Conservation (phyloP, 2,329 filamentous ascomycete species). For the Xylariaceae sp. region DNA sequence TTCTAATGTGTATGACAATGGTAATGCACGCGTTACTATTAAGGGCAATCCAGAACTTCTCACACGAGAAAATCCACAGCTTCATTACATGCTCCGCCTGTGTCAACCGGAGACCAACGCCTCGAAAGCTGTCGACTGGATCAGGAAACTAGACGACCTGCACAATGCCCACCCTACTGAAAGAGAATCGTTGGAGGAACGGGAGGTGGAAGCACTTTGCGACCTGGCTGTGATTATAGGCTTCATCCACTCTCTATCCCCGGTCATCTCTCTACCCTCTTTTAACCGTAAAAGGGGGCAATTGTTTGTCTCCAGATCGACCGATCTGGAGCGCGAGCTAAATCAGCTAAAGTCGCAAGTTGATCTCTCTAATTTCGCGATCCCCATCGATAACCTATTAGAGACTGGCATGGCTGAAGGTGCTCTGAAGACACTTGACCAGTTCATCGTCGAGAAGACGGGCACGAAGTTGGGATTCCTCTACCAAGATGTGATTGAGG, state of each 20-base stretch:
- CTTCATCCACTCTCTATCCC: slow-evolving; percentile 45
- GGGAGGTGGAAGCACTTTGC: slow-evolving; percentile 40
- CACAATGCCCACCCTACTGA: slow-evolving; percentile 39
- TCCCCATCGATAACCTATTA: slow-evolving; percentile 46
- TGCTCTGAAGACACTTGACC: slow-evolving; percentile 42
- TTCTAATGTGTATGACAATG: slow-evolving; percentile 40
- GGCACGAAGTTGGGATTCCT: slow-evolving; percentile 46
- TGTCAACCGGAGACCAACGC: slow-evolving; percentile 44
- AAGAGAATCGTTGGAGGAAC: slow-evolving; percentile 38
- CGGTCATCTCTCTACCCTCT: slow-evolving; percentile 40
- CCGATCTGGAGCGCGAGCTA: slow-evolving; percentile 43
- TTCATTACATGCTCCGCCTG: slow-evolving; percentile 49
- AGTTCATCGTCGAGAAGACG: slow-evolving; percentile 41
- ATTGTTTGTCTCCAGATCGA: slow-evolving; percentile 38
- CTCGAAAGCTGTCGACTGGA: slow-evolving; percentile 42
- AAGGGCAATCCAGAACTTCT: slow-evolving; percentile 47
- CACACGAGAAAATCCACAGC: slow-evolving; percentile 41
- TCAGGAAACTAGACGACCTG: slow-evolving; percentile 44
- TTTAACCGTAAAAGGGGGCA: slow-evolving; percentile 44
- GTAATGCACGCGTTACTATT: slow-evolving; percentile 42
- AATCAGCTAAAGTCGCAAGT: slow-evolving; percentile 42
- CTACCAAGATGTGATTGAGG: slow-evolving; percentile 47
- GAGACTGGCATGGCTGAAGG: slow-evolving; percentile 43
- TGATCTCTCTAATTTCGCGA: slow-evolving; percentile 43
- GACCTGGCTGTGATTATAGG: slow-evolving; percentile 42